phyloP scores from a whole-genome alignment of 257 asterid genomes.

The Voacanga thouarsii region DNA sequence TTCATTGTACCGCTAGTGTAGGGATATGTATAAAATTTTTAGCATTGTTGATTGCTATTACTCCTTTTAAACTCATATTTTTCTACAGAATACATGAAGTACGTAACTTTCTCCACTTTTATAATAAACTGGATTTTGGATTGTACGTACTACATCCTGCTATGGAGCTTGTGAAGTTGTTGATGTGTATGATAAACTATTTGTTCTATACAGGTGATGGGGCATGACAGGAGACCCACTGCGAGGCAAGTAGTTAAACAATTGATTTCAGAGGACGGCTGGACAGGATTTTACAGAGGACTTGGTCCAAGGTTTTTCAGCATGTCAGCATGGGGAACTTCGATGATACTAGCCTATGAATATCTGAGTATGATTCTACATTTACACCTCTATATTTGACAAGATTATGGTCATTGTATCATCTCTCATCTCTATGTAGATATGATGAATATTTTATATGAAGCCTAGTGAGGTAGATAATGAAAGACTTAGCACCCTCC shows the following conservation, averaged over 20 bases:
- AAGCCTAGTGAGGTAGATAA: neutral
- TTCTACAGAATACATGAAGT: neutral
- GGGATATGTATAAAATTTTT: neutral
- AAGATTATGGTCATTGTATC: neutral
- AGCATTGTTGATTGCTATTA: neutral
- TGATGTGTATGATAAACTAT: slow-evolving; percentile 17
- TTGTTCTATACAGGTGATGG: slow-evolving; percentile 61
- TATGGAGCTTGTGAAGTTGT: neutral
- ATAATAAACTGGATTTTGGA: neutral
- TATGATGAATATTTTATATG: neutral
- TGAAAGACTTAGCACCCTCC: neutral
- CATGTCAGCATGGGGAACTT: slow-evolving; percentile 99
- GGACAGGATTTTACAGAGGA: slow-evolving; percentile 91
- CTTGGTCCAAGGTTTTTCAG: slow-evolving; percentile 97
- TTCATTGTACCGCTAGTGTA: neutral
- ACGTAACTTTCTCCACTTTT: neutral
- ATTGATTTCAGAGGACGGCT: slow-evolving; percentile 88
- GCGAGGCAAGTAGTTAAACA: slow-evolving; percentile 68
- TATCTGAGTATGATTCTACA: slow-evolving; percentile 62
- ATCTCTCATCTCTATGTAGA: neutral
- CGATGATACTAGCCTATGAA: slow-evolving; percentile 96
- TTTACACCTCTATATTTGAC: neutral
- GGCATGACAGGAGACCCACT: slow-evolving; percentile 65
- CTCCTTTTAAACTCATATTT: neutral
- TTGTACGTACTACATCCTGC: neutral